A percentile compares a stretch with the other conserved stretches of the same genome.
phyloP scores from a whole-genome alignment of 805 yeast species.

The Cyberlindnera amylophila region DNA sequence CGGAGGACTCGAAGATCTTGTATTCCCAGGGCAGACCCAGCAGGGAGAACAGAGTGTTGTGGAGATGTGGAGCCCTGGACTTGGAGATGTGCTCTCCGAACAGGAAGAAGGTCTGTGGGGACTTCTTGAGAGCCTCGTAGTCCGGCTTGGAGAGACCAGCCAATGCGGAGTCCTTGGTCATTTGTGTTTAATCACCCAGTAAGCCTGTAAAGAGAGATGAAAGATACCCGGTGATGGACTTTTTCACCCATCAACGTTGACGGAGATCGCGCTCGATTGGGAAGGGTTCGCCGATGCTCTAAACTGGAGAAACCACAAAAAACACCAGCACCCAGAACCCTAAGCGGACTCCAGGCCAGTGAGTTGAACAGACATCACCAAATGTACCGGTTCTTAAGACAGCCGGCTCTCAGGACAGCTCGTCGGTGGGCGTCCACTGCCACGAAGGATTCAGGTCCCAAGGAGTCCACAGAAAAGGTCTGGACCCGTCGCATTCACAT shows the following conservation, averaged over 20 bases:
- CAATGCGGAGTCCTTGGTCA: constrained; percentile 6
- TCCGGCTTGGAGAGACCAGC: constrained; percentile 1
- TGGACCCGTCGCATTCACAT: constrained; percentile 7
- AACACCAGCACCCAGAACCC: no score
- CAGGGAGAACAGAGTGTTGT: constrained; percentile 21
- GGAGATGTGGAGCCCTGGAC: constrained; percentile 25
- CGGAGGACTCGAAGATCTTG: constrained; percentile 21
- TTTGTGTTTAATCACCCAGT: no score
- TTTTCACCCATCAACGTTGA: no score
- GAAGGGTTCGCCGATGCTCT: not conserved
- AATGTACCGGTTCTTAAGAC: no score
- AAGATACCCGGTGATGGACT: no score
- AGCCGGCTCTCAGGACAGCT: not conserved
- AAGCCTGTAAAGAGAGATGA: no score
- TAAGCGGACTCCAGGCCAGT: no score
- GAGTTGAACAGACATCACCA: no score
- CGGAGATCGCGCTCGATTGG: constrained; percentile 7
- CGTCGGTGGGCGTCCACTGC: constrained; percentile 5
- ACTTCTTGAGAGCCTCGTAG: constrained; percentile 4
- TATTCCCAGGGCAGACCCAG: constrained; percentile 22
- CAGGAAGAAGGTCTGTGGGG: constrained; percentile 18
- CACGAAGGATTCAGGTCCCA: not conserved
- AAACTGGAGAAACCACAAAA: no score
- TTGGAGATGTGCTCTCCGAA: constrained; percentile 25
- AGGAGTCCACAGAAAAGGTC: not conserved